Base-by-base conservation (phyloP, 371 early-diverging fungal species). In the Mortierella sp. region DNA sequence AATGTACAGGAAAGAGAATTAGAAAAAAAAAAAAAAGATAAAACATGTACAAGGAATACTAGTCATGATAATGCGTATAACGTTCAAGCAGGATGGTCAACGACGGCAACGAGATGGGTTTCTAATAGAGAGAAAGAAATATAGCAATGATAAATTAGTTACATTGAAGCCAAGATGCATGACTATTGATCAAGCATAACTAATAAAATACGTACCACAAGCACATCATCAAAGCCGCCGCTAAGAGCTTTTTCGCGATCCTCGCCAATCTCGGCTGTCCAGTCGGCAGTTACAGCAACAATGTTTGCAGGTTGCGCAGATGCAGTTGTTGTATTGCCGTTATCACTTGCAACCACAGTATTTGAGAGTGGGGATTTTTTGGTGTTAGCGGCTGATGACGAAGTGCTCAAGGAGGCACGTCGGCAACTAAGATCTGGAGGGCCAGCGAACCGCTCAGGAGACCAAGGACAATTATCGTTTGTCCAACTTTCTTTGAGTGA, bases 281-380 rank as follows among this genome's bases (percentile, higher is more conserved):
- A 73, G 61, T 79, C 79, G 15, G 79, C 79, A 0, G 79, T 79
- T 29, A 79, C 59, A 5, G 79, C 79, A 54, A 79, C 67, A 47
- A 79, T 66, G 28, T 59, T 79, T 3, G 73, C 73, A 3, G 67
- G 55, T 28, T 62, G 64, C 19, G 29, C 60, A 53, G 26, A 1
- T 7, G 53, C 26, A 8, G 7, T 8, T 22, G 53, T 26, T 22
- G 45, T n/a, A 26, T 70, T 29, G 22, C 2, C n/a, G 57, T 4
- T 31, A 35, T 57, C 57, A 22, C 32, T 26, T 26, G 34, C n/a
- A 37, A 2, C 40, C 37, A 26, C n/a, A 22, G 23, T 42, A 23
- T 60, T 40, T 37, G 34, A 26, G 5, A 40, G 6, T 22, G 26
- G 26, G 31, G 43, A 19, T 6, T 32, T 10, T 35, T 37, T 62